A percentile compares a stretch with the other conserved stretches of the same genome.
Conservation (phyloP, 2,329 filamentous ascomycete genomes). For the Capronia americana region DNA sequence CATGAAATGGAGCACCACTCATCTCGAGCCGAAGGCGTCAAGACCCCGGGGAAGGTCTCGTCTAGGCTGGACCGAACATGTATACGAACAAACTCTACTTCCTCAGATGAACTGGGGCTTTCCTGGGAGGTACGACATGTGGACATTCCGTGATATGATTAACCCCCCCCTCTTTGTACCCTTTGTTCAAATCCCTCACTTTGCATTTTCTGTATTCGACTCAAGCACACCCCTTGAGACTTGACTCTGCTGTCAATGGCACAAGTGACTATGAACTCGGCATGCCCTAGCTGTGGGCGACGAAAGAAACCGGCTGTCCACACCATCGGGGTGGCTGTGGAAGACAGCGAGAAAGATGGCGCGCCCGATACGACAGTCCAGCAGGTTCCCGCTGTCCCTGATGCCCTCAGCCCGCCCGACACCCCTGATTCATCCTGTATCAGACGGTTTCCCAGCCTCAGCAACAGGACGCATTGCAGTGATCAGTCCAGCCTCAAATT, state of each 20-base stretch:
- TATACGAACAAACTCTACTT: neutral
- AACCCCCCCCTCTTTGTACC: neutral
- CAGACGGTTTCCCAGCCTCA: conserved; percentile 6
- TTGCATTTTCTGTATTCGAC: neutral
- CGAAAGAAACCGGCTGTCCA: neutral
- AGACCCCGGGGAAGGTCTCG: neutral
- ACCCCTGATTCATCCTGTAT: neutral
- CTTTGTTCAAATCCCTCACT: conserved; percentile 2
- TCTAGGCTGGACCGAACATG: neutral
- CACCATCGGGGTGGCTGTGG: neutral
- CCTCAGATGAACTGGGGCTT: neutral
- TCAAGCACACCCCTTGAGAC: neutral
- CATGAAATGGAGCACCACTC: neutral
- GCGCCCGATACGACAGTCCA: neutral
- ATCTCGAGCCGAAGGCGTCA: neutral
- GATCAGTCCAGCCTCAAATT: neutral
- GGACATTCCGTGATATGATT: conserved; percentile 2
- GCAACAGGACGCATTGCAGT: neutral
- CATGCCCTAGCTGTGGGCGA: neutral
- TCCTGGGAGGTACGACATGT: neutral
- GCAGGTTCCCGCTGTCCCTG: neutral
- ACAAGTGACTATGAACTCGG: neutral
- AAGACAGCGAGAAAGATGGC: neutral
- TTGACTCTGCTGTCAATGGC: neutral
- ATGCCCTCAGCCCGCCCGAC: neutral